Conservation (phyloP, 345 rosid genomes). For the Brassica incana region DNA sequence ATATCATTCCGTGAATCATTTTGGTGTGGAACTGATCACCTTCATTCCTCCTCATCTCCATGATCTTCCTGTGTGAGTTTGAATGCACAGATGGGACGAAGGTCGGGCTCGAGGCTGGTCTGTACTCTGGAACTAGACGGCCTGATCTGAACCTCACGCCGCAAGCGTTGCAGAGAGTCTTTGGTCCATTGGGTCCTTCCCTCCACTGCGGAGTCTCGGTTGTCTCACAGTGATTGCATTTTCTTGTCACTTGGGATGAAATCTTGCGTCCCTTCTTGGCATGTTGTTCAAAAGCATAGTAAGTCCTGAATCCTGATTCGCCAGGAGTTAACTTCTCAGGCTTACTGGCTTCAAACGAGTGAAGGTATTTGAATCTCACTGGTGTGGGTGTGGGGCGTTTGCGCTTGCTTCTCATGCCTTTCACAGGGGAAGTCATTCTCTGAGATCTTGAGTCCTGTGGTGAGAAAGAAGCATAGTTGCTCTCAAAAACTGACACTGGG, state of each 20-base stretch:
- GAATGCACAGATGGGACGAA: constrained; percentile 75
- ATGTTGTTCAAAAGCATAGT: constrained; percentile 31
- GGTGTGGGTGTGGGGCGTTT: constrained; percentile 46
- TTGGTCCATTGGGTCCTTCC: constrained; percentile 92
- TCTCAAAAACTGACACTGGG: constrained; percentile 85
- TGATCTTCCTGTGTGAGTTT: constrained; percentile 81
- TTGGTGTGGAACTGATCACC: constrained; percentile 27
- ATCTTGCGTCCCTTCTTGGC: constrained; percentile 50
- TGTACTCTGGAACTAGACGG: constrained; percentile 84
- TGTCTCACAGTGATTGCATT: constrained; percentile 75
- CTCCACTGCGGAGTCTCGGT: constrained; percentile 95
- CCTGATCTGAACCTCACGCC: constrained; percentile 91
- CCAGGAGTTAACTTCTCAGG: background rate
- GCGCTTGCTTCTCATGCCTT: constrained; percentile 83
- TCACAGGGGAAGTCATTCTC: constrained; percentile 48
- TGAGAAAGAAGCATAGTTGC: constrained; percentile 57
- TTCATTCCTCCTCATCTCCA: constrained; percentile 74
- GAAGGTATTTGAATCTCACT: constrained; percentile 13
- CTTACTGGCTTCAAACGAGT: constrained; percentile 35
- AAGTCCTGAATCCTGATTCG: constrained; percentile 39
- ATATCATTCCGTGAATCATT: constrained; percentile 16
- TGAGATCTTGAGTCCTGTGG: constrained; percentile 42
- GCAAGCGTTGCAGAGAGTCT: constrained; percentile 95
- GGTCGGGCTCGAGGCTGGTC: constrained; percentile 89
- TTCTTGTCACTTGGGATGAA: constrained; percentile 22